Percentiles rank a stretch among this genome's conserved stretches.
These are phyloP conservation scores for Castanea crenata DNA, from an alignment of 306 rosid species.

Conservation along the genomic window DNA sequence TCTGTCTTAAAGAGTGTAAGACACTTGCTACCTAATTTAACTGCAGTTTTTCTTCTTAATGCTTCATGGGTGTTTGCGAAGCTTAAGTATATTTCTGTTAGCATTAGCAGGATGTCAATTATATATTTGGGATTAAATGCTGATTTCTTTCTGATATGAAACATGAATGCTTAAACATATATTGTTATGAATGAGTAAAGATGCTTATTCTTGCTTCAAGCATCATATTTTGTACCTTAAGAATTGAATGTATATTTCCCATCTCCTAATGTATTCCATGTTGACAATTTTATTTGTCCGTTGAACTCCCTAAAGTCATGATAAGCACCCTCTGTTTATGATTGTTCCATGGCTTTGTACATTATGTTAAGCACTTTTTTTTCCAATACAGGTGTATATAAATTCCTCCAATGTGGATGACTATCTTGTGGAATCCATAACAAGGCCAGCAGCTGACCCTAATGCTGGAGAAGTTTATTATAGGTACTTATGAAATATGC, in stretches of 20 bases:
- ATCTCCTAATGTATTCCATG: neutral
- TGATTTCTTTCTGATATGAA: neutral
- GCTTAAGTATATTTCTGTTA: conserved; percentile 3
- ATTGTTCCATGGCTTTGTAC: conserved; percentile 8
- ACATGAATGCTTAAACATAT: neutral
- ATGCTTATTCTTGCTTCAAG: neutral
- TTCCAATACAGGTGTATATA: conserved; percentile 57
- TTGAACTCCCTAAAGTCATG: neutral
- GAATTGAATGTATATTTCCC: neutral
- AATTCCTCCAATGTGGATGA: conserved; percentile 84
- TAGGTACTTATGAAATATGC: conserved; percentile 44
- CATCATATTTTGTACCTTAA: neutral
- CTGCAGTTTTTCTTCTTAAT: conserved; percentile 9
- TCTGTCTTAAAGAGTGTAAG: conserved; percentile 85
- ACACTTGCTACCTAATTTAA: conserved; percentile 21
- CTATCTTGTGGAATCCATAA: conserved; percentile 87
- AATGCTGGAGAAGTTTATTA: conserved; percentile 93
- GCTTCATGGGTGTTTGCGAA: neutral
- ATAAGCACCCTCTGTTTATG: neutral
- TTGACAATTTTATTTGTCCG: neutral
- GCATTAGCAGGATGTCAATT: neutral
- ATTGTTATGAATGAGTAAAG: neutral
- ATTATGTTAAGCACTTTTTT: conserved; percentile 14
- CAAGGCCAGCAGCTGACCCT: conserved; percentile 85
- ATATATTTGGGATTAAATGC: neutral